A percentile compares a stretch with the other conserved stretches of the same genome.
Conservation (phyloP, 2,329 filamentous ascomycete genomes). For the Lasiodiplodia sp. region DNA sequence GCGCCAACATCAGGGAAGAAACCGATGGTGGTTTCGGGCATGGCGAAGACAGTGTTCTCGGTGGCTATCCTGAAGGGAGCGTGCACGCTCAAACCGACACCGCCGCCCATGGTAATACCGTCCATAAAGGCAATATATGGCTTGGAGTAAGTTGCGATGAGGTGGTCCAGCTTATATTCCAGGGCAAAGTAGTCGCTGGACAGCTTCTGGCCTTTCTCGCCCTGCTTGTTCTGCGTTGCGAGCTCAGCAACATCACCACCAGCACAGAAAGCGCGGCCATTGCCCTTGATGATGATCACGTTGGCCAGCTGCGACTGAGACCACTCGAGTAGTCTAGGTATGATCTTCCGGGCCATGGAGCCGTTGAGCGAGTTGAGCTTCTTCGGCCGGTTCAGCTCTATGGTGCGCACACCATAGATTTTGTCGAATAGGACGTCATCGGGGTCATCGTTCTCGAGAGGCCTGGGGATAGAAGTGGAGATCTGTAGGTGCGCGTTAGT, state of each 20-base stretch:
- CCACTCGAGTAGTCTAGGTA: slow-evolving; percentile 90
- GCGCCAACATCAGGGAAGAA: slow-evolving; percentile 99
- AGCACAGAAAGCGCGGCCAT: slow-evolving; percentile 87
- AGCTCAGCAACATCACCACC: slow-evolving; percentile 89
- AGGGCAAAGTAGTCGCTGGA: slow-evolving; percentile 88
- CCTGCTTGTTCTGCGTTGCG: slow-evolving; percentile 73
- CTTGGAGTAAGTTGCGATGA: slow-evolving; percentile 92
- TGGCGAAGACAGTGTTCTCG: slow-evolving; percentile 93
- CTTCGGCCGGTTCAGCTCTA: slow-evolving; percentile 91
- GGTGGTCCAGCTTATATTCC: slow-evolving; percentile 95
- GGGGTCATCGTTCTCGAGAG: slow-evolving; percentile 73
- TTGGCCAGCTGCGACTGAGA: slow-evolving; percentile 94
- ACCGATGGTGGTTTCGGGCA: slow-evolving; percentile 98
- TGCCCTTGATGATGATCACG: slow-evolving; percentile 89
- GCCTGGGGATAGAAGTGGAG: slow-evolving; percentile 48
- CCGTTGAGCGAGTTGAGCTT: slow-evolving; percentile 93
- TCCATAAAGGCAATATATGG: slow-evolving; percentile 97
- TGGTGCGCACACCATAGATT: slow-evolving; percentile 85
- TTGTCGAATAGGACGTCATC: slow-evolving; percentile 94
- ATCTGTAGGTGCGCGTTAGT: slow-evolving; percentile 22
- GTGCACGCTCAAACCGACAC: slow-evolving; percentile 92
- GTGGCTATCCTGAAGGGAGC: slow-evolving; percentile 97
- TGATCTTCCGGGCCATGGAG: slow-evolving; percentile 95
- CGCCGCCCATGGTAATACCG: slow-evolving; percentile 97
- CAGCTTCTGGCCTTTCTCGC: slow-evolving; percentile 72